A percentile compares a stretch with the other conserved stretches of the same genome.
Conservation (phyloP, 1,139 yeast species). For the Suhomyces wounanorum region DNA sequence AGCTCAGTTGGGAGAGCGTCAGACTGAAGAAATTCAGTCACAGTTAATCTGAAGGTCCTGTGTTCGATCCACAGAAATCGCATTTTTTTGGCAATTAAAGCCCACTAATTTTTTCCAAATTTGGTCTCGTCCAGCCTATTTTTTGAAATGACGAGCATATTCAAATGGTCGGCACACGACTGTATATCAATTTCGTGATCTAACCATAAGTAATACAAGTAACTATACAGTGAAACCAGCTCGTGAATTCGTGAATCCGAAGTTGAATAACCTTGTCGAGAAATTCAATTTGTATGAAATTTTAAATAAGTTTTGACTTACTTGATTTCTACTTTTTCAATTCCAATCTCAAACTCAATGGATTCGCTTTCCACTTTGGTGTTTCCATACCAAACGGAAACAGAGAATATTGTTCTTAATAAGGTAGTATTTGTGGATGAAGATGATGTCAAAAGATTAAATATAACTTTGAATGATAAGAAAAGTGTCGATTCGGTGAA, state of each 20-base stretch:
- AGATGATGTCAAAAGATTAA: constrained; percentile 23
- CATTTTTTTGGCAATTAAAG: constrained; percentile 12
- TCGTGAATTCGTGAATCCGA: background rate
- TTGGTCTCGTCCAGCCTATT: background rate
- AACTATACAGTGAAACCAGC: background rate
- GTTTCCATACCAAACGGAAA: constrained; percentile 30
- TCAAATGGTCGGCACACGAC: constrained; percentile 1
- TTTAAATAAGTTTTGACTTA: background rate
- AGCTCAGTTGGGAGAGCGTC: constrained; percentile 93
- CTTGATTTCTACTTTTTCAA: background rate
- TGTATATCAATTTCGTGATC: background rate
- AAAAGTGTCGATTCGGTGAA: constrained; percentile 21
- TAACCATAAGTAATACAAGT: constrained; percentile 1
- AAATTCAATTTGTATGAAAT: background rate
- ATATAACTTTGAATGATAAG: constrained; percentile 21
- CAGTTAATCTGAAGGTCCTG: constrained; percentile 56
- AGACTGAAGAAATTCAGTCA: constrained; percentile 64
- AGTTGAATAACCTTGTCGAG: background rate
- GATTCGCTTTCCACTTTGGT: constrained; percentile 18
- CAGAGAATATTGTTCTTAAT: constrained; percentile 23
- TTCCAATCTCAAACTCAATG: background rate
- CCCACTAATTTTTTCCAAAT: background rate
- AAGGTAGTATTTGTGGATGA: constrained; percentile 28
- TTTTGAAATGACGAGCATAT: background rate
- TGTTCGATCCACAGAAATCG: constrained; percentile 52